Conservation (phyloP, 495 filamentous ascomycete genomes). For the Talaromyces borbonicus region DNA sequence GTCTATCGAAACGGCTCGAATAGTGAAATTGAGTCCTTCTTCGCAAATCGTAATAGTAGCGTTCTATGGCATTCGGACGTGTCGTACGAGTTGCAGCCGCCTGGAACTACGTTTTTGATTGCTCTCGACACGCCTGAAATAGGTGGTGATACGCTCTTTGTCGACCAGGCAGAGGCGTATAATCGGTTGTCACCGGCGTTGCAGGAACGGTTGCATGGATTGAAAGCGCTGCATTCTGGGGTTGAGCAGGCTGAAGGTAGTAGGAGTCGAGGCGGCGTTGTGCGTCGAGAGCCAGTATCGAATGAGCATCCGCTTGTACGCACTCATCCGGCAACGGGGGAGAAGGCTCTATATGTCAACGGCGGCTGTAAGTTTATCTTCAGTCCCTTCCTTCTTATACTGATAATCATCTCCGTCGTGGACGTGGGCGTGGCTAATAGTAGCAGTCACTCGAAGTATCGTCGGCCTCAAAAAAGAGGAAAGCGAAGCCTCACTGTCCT, state of each 20-base stretch:
- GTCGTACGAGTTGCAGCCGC: conserved; percentile 74
- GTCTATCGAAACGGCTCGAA: conserved; percentile 65
- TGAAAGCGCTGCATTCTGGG: conserved; percentile 69
- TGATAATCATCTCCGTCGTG: too few relatives aligned
- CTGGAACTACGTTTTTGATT: conserved; percentile 76
- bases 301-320: conserved; percentile 65
- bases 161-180: conserved; percentile 65
- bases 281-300: conserved; percentile 60
- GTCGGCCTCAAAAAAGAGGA: conserved; percentile 71
- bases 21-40: conserved; percentile 45
- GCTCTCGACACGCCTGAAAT: conserved; percentile 64
- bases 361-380: conserved; percentile 52
- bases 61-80: conserved; percentile 79
- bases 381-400: background rate
- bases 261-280: conserved; percentile 45
- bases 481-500: conserved; percentile 64
- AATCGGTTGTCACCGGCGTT: conserved; percentile 63
- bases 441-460: conserved; percentile 62
- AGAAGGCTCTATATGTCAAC: conserved; percentile 77
- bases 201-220: conserved; percentile 61
- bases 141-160: conserved; percentile 74
- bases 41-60: conserved; percentile 54
- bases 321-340: conserved; percentile 73
- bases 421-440: too few relatives aligned
- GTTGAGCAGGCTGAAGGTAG: conserved; percentile 56